phyloP scores from a whole-genome alignment of 495 filamentous ascomycete genomes.

The Hypomontagnella submonticulosa region DNA sequence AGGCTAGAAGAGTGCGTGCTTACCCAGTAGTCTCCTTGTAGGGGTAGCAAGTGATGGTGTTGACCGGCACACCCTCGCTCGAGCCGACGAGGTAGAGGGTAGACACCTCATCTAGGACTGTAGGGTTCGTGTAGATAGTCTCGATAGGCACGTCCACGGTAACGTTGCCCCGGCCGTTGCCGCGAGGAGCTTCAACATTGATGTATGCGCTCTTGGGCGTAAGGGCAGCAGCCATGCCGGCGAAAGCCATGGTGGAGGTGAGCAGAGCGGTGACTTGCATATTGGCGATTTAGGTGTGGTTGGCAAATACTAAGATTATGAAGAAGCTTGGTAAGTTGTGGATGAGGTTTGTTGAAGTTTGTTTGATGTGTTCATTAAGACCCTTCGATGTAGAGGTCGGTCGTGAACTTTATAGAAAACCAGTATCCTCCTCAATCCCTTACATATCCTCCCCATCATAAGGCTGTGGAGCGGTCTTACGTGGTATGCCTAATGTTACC shows the following conservation, averaged over 20 bases:
- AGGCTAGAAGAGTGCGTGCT: not conserved
- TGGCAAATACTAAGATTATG: constrained; percentile 21
- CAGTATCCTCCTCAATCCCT: constrained; percentile 9
- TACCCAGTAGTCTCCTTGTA: constrained; percentile 18
- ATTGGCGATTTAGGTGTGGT: constrained; percentile 26
- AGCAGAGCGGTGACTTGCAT: constrained; percentile 37
- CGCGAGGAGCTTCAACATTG: constrained; percentile 32
- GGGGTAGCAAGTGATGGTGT: constrained; percentile 24
- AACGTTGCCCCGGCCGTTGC: constrained; percentile 21
- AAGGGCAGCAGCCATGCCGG: constrained; percentile 21
- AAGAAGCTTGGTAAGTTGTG: constrained; percentile 8
- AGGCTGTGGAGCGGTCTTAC: constrained; percentile 13
- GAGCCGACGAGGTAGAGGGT: constrained; percentile 31
- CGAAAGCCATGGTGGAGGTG: constrained; percentile 28
- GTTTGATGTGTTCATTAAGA: constrained; percentile 28
- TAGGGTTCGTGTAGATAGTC: not conserved
- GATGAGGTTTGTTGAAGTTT: constrained; percentile 19
- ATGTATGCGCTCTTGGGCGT: constrained; percentile 8
- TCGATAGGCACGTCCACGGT: constrained; percentile 20
- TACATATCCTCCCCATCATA: constrained; percentile 1
- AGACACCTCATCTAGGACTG: constrained; percentile 25
- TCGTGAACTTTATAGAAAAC: constrained; percentile 25
- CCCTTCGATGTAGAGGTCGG: constrained; percentile 17
- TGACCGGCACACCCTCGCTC: constrained; percentile 1
- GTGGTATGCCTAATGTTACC: constrained; percentile 19